phyloP scores from a whole-genome alignment of 2,329 filamentous ascomycete genomes.

The Xylaria hypoxylon region DNA sequence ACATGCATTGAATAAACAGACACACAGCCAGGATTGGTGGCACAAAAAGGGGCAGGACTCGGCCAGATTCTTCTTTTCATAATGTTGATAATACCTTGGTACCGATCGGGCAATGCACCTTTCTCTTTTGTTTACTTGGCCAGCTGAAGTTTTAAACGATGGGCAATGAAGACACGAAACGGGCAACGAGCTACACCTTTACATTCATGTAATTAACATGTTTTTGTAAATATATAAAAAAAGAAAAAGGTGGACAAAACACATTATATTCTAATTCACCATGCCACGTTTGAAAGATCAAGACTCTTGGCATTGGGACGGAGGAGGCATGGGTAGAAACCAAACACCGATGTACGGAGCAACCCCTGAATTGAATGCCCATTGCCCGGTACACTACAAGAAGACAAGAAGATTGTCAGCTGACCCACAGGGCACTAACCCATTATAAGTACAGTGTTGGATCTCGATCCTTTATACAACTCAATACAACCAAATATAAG shows the following conservation, averaged over 20 bases:
- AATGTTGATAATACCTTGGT: conserved; percentile 27
- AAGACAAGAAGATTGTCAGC: too few species aligned
- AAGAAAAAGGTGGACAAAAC: not conserved
- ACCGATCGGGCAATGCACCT: conserved; percentile 4
- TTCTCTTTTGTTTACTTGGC: conserved; percentile 6
- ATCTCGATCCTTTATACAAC: too few species aligned
- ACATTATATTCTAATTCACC: not conserved
- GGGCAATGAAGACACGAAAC: not conserved
- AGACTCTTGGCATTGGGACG: conserved; percentile 1
- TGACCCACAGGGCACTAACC: too few species aligned
- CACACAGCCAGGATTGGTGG: not conserved
- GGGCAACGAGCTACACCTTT: conserved; percentile 18
- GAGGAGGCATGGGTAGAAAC: not conserved
- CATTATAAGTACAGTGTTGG: too few species aligned
- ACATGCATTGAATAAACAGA: conserved; percentile 23
- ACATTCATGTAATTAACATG: conserved; percentile 24
- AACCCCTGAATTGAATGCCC: conserved; percentile 20
- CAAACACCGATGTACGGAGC: conserved; percentile 21
- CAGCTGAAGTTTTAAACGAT: too few species aligned
- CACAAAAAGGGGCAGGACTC: not conserved
- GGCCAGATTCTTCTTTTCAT: conserved; percentile 2
- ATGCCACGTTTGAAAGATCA: not conserved
- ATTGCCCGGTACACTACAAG: too few species aligned
- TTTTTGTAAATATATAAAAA: too few species aligned
- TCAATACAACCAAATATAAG: too few species aligned